A percentile compares a stretch with the other conserved stretches of the same genome.
Conservation (phyloP, 2,329 filamentous ascomycete genomes). For the Ceratocystis albifundus region DNA sequence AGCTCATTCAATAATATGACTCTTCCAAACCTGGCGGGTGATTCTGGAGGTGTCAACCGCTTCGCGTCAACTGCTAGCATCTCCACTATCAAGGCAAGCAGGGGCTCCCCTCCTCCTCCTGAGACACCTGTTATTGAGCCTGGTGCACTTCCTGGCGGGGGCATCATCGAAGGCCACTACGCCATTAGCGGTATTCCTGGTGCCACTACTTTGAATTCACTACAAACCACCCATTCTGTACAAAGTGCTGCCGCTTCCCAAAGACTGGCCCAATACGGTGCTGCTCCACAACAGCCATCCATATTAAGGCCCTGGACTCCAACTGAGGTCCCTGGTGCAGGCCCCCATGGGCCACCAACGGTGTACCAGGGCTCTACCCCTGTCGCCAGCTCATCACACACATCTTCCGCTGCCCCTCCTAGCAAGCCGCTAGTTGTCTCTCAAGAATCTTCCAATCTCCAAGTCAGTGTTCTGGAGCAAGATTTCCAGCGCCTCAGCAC, state of each 20-base stretch:
- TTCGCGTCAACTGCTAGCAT: slow-evolving; percentile 78
- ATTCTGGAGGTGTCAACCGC: slow-evolving; percentile 44
- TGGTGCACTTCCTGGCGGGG: slow-evolving; percentile 57
- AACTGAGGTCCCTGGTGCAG: slow-evolving; percentile 75
- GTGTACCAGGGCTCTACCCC: slow-evolving; percentile 69
- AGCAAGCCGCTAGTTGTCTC: slow-evolving; percentile 12
- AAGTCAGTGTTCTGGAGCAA: slow-evolving; percentile 65
- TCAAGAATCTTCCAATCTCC: slow-evolving; percentile 31
- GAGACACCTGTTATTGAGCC: slow-evolving; percentile 78
- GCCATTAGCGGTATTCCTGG: slow-evolving; percentile 84
- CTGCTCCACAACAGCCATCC: slow-evolving; percentile 33
- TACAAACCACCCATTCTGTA: slow-evolving; percentile 36
- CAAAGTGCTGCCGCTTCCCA: slow-evolving; percentile 73
- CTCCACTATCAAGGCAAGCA: slow-evolving; percentile 80
- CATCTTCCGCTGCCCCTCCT: slow-evolving; percentile 8
- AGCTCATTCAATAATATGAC: slow-evolving; percentile 25
- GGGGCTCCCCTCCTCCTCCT: slow-evolving; percentile 87
- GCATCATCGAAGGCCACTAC: slow-evolving; percentile 87
- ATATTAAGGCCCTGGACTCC: slow-evolving; percentile 77
- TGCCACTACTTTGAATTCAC: slow-evolving; percentile 64
- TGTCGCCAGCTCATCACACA: slow-evolving; percentile 28
- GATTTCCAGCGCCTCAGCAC: slow-evolving; percentile 74
- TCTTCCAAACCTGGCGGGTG: slow-evolving; percentile 33
- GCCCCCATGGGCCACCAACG: slow-evolving; percentile 78
- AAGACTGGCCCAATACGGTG: slow-evolving; percentile 65